Conservation (phyloP, 345 rosid species). For the Salix purpurea region DNA sequence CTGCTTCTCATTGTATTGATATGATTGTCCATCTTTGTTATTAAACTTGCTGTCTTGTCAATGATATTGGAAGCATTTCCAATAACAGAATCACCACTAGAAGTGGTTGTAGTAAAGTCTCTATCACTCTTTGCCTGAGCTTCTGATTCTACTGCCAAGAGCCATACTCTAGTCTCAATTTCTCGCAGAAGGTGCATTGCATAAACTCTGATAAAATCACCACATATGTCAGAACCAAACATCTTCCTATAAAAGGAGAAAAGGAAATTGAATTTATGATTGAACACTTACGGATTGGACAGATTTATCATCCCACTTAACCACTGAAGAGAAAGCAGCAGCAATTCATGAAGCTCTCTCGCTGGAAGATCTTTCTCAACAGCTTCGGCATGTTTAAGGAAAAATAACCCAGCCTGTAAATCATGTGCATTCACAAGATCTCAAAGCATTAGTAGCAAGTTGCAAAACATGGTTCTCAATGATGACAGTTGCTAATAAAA, state of each 20-base stretch:
- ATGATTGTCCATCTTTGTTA: conserved; percentile 90
- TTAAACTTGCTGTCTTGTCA: conserved; percentile 75
- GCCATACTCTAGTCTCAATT: conserved; percentile 97
- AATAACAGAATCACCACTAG: conserved; percentile 35
- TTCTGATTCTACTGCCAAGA: conserved; percentile 96
- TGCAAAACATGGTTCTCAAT: not conserved
- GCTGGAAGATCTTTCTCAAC: conserved; percentile 96
- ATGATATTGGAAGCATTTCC: conserved; percentile 64
- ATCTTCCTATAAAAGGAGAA: not conserved
- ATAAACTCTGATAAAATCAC: conserved; percentile 60
- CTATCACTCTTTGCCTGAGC: conserved; percentile 71
- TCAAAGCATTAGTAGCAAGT: conserved; percentile 8
- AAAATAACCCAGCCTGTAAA: conserved; percentile 86
- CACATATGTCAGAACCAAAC: conserved; percentile 23
- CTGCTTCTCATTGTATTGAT: conserved; percentile 59
- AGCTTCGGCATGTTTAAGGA: conserved; percentile 90
- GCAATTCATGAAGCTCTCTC: conserved; percentile 80
- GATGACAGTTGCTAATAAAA: conserved; percentile 4
- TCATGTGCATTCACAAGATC: conserved; percentile 4
- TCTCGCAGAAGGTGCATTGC: conserved; percentile 91
- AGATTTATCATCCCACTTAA: conserved; percentile 84
- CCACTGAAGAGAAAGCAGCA: conserved; percentile 94
- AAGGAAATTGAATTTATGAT: conserved; percentile 8
- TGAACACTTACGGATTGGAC: conserved; percentile 70
- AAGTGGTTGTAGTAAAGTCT: conserved; percentile 40